phyloP scores from a whole-genome alignment of 108 stramenopile species.

The Tribonema minus region DNA sequence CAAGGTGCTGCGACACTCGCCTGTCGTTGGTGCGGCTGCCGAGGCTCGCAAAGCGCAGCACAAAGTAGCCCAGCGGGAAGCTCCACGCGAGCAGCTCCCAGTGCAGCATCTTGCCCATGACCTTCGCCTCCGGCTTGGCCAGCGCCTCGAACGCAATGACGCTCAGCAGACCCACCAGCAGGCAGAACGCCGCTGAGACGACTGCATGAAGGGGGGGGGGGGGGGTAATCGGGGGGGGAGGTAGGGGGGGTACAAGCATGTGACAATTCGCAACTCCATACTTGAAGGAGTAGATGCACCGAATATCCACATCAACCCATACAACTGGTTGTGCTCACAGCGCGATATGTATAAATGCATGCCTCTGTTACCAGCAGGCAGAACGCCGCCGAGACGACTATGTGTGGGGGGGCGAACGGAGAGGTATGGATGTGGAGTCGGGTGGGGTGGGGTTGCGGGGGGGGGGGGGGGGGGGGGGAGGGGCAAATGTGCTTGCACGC shows the following conservation, averaged over 20 bases:
- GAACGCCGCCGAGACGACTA: conserved; percentile 37
- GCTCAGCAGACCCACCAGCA: conserved; percentile 15
- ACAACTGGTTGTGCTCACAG: too few species aligned
- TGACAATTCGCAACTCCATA: too few species aligned
- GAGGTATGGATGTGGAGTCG: too few species aligned
- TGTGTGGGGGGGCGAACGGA: too few species aligned
- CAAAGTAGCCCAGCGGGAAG: conserved; percentile 29
- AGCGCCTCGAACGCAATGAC: conserved; percentile 18
- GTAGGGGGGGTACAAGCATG: too few species aligned
- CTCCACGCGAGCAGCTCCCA: conserved; percentile 49
- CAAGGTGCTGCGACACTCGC: too few species aligned
- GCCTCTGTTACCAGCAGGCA: conserved; percentile 22
- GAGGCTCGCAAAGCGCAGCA: conserved; percentile 35
- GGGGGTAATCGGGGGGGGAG: not conserved
- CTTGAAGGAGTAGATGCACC: too few species aligned
- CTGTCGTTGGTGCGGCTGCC: conserved; percentile 31
- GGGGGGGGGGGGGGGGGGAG: too few species aligned
- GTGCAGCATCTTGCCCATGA: conserved; percentile 31
- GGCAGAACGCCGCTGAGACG: conserved; percentile 32
- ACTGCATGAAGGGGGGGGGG: conserved; percentile 19
- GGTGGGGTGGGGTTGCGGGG: not conserved
- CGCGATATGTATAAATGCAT: too few species aligned
- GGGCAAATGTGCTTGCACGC: too few species aligned
- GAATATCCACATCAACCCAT: too few species aligned
- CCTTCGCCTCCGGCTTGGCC: conserved; percentile 1